Evolutionary conservation across 2,329 filamentous ascomycete species (phyloP).

Genomic region (Stagonosporopsis vannaccii): DNA sequence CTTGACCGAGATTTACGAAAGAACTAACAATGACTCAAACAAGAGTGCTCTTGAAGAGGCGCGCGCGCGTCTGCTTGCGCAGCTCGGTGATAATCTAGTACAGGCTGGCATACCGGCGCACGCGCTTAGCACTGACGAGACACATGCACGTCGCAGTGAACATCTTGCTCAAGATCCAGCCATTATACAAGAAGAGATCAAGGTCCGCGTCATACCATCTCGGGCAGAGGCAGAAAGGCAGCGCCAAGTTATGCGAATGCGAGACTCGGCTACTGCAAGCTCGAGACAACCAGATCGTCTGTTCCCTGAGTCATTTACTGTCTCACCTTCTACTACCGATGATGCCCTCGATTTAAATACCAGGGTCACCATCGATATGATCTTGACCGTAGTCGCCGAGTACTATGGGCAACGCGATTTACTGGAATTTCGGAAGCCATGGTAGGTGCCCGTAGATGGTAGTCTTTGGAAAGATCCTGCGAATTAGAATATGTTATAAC

Average conservation of each 20-base stretch:
- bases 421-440: conserved; percentile 71
- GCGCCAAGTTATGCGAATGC: conserved; percentile 24
- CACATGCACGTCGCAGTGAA: not conserved
- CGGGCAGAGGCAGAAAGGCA: conserved; percentile 34
- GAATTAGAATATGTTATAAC: not conserved
- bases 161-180: not conserved
- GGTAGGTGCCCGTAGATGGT: conserved; percentile 19
- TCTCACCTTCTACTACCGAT: not conserved
- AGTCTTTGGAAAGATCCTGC: not conserved
- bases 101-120: conserved; percentile 23
- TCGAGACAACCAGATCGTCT: not conserved
- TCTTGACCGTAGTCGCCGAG: conserved; percentile 85
- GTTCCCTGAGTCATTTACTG: not conserved
- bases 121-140: not conserved
- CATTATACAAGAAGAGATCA: not conserved
- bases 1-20: not conserved
- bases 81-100: conserved; percentile 46
- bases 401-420: conserved; percentile 89
- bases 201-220: conserved; percentile 16
- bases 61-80: conserved; percentile 56
- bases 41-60: conserved; percentile 55
- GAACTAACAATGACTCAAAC: conserved; percentile 7
- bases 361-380: conserved; percentile 86
- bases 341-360: conserved; percentile 56
- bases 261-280: conserved; percentile 7